Evolutionary conservation across 2,329 filamentous ascomycete genomes (phyloP).

Genomic region (Nemania bipapillata): DNA sequence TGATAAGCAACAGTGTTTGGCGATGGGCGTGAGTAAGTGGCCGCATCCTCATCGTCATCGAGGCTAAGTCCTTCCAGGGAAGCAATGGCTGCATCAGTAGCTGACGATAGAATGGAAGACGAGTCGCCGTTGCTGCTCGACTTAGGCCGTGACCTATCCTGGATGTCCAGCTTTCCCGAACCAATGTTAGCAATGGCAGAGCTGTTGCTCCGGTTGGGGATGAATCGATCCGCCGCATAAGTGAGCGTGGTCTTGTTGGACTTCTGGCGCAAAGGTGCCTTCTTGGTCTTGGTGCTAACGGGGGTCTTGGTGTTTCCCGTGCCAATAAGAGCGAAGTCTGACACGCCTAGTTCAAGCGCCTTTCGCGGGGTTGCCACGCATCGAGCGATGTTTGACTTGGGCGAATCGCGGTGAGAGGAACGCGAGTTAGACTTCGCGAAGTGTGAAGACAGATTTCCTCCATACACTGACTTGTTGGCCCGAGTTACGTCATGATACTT

Average conservation of each 20-base stretch:
- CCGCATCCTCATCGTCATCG: slow-evolving; percentile 75
- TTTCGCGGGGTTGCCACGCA: slow-evolving; percentile 80
- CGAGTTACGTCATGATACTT: slow-evolving; percentile 64
- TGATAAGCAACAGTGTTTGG: slow-evolving; percentile 92
- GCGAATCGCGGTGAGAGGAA: slow-evolving; percentile 80
- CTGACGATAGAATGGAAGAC: slow-evolving; percentile 79
- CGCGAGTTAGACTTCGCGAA: slow-evolving; percentile 76
- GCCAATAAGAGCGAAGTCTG: slow-evolving; percentile 89
- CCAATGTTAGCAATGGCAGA: slow-evolving; percentile 85
- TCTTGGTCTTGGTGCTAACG: slow-evolving; percentile 63
- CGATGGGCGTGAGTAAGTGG: slow-evolving; percentile 78
- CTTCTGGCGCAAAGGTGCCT: slow-evolving; percentile 64
- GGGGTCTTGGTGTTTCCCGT: slow-evolving; percentile 76
- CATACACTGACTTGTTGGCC: slow-evolving; percentile 78
- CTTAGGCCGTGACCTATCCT: slow-evolving; percentile 78
- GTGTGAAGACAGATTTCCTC: slow-evolving; percentile 80
- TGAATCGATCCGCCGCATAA: slow-evolving; percentile 90
- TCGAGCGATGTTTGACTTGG: slow-evolving; percentile 94
- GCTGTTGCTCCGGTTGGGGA: slow-evolving; percentile 90
- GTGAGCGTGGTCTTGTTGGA: slow-evolving; percentile 78
- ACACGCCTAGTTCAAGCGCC: slow-evolving; percentile 86
- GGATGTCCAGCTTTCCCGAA: slow-evolving; percentile 80
- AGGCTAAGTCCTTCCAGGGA: slow-evolving; percentile 84
- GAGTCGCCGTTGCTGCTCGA: slow-evolving; percentile 74
- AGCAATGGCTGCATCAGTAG: slow-evolving; percentile 80